Evolutionary conservation across 208 protist species (phyloP).

Genomic region (Endotrypanum monterogeii): DNA sequence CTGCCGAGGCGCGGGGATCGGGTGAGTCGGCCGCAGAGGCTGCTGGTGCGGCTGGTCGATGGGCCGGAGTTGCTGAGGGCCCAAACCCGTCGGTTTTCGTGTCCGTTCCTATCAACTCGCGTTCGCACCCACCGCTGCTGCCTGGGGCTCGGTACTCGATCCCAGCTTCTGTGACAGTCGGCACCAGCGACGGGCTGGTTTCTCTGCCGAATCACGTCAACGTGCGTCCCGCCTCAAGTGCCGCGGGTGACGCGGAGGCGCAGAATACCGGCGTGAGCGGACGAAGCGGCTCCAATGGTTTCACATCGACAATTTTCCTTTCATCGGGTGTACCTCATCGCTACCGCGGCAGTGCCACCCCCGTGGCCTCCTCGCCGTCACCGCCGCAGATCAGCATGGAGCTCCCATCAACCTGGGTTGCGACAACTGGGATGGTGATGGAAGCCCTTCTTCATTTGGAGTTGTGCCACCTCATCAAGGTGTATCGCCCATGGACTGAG

Average conservation of each 20-base stretch:
- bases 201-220: constrained; percentile 21
- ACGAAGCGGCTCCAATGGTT: not conserved
- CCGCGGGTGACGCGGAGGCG: not conserved
- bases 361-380: not conserved
- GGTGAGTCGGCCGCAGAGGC: not conserved
- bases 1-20: not conserved
- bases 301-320: not conserved
- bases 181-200: constrained; percentile 27
- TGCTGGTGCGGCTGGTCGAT: not conserved
- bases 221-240: constrained; percentile 1
- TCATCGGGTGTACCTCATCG: not conserved
- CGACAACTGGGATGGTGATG: constrained; percentile 41
- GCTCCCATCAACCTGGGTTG: constrained; percentile 36
- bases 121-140: constrained; percentile 14
- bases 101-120: constrained; percentile 22
- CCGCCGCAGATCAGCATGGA: constrained; percentile 27
- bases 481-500: constrained; percentile 47
- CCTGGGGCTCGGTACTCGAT: constrained; percentile 28
- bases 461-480: constrained; percentile 47
- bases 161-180: constrained; percentile 22
- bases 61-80: not conserved
- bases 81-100: not conserved
- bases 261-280: not conserved
- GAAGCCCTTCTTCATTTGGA: constrained; percentile 77
- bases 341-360: no score